phyloP scores from a whole-genome alignment of 2,329 filamentous ascomycete genomes.

The Verticillium klebahnii region DNA sequence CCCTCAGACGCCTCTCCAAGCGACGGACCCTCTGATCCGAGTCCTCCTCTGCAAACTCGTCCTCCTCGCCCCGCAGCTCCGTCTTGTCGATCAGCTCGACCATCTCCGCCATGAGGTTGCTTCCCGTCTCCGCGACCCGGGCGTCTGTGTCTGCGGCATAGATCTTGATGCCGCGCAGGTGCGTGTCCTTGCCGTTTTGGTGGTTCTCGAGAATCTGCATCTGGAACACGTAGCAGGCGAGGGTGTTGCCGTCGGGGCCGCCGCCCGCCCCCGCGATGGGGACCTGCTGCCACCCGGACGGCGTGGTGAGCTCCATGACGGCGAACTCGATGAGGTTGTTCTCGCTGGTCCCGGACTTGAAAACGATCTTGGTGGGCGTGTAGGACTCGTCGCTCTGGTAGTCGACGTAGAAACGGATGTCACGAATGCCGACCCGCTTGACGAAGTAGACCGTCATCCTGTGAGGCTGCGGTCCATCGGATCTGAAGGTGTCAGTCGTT shows the following conservation, averaged over 20 bases:
- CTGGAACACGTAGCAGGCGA: constrained; percentile 86
- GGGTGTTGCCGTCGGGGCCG: constrained; percentile 63
- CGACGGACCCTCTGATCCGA: constrained; percentile 18
- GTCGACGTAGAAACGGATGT: constrained; percentile 81
- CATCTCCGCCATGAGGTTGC: constrained; percentile 22
- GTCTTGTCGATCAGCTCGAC: constrained; percentile 18
- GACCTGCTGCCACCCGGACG: constrained; percentile 88
- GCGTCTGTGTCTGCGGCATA: constrained; percentile 57
- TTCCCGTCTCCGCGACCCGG: constrained; percentile 30
- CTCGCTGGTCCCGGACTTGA: constrained; percentile 83
- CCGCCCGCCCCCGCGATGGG: constrained; percentile 52
- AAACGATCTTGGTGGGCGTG: constrained; percentile 87
- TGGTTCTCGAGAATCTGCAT: constrained; percentile 93
- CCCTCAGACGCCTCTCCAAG: constrained; percentile 20
- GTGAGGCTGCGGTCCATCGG: constrained; percentile 80
- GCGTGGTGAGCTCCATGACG: constrained; percentile 71
- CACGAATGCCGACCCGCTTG: constrained; percentile 73
- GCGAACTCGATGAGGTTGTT: constrained; percentile 90
- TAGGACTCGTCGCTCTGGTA: constrained; percentile 94
- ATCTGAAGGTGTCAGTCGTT: constrained; percentile 37
- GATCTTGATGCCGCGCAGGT: constrained; percentile 87
- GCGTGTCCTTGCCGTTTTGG: constrained; percentile 99
- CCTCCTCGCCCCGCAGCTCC: constrained; percentile 1
- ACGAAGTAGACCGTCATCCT: constrained; percentile 81
- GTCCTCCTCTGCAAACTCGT: constrained; percentile 2